A percentile compares a stretch with the other conserved stretches of the same genome.
phyloP scores from a whole-genome alignment of 106 monocot genomes.

The Hemerocallis citrina region DNA sequence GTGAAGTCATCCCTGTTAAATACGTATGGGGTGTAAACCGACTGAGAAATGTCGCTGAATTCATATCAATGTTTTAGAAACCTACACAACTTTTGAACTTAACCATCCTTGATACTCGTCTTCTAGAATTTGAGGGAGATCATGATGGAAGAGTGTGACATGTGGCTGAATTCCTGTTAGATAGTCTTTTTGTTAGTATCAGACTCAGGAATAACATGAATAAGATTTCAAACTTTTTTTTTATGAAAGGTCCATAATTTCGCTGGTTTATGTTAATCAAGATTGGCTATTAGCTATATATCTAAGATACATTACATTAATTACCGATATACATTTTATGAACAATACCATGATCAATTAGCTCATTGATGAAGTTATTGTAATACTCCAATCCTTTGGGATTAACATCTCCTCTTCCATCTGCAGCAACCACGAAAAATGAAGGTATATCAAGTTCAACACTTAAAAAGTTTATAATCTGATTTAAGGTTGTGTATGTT shows the following conservation, averaged over 20 bases:
- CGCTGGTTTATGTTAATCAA: no score
- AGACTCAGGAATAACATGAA: not conserved
- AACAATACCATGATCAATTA: slow-evolving; percentile 2
- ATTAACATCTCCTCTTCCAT: slow-evolving; percentile 9
- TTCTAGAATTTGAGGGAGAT: slow-evolving; percentile 59
- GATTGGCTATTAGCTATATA: no score
- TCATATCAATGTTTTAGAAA: no score
- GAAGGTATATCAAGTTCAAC: no score
- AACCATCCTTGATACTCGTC: slow-evolving; percentile 62
- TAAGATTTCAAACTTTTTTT: not conserved
- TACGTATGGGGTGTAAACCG: no score
- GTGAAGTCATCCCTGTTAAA: slow-evolving; percentile 39
- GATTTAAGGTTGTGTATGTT: no score
- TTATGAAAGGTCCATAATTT: not conserved
- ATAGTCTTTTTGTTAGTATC: not conserved
- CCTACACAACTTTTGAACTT: slow-evolving; percentile 41
- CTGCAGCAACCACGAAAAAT: not conserved
- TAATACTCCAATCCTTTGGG: slow-evolving; percentile 14
- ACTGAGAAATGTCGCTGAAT: not conserved
- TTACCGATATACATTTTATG: not conserved
- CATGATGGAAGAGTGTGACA: slow-evolving; percentile 40
- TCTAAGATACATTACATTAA: no score
- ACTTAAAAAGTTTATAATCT: no score
- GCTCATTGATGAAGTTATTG: slow-evolving; percentile 10
- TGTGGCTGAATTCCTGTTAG: slow-evolving; percentile 45